A percentile compares a stretch with the other conserved stretches of the same genome.
These are phyloP conservation scores for Castanea crenata DNA, from an alignment of 306 rosid genomes.

Conservation along the genomic window DNA sequence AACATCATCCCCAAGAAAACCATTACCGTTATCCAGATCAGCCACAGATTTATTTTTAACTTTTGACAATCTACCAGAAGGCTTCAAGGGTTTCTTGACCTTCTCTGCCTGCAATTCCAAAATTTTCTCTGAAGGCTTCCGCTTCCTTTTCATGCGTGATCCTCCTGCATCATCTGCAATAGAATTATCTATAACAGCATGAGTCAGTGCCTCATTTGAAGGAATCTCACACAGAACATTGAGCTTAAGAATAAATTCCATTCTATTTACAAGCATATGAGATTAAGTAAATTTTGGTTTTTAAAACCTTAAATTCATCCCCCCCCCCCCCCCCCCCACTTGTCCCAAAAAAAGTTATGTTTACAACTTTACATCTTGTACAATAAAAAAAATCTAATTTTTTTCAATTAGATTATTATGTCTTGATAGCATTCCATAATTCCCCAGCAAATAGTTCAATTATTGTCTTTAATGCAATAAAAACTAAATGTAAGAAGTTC, in stretches of 20 bases:
- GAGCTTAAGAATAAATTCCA: neutral
- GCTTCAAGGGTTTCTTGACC: slow-evolving; percentile 58
- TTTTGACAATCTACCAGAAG: slow-evolving; percentile 45
- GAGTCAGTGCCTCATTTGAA: slow-evolving; percentile 8
- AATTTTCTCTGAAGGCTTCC: slow-evolving; percentile 87
- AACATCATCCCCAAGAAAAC: slow-evolving; percentile 42
- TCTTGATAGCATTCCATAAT: neutral
- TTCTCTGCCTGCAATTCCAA: slow-evolving; percentile 84
- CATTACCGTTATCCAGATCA: slow-evolving; percentile 50
- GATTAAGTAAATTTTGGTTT: neutral
- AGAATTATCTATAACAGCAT: slow-evolving; percentile 10
- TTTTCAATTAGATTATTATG: neutral
- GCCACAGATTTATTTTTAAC: slow-evolving; percentile 41
- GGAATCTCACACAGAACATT: neutral
- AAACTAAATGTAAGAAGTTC: neutral
- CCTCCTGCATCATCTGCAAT: slow-evolving; percentile 65
- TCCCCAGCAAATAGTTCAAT: neutral
- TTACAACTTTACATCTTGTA: too few relatives aligned
- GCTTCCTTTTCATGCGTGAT: slow-evolving; percentile 57
- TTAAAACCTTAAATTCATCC: neutral
- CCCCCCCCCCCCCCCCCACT: too few relatives aligned
- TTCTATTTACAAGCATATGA: neutral
- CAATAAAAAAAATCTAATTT: too few relatives aligned
- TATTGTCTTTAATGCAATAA: neutral
- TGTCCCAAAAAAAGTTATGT: too few relatives aligned